These are phyloP conservation scores for Zea mays DNA, from an alignment of 176 grass and related monocot species.

Conservation along the genomic window DNA sequence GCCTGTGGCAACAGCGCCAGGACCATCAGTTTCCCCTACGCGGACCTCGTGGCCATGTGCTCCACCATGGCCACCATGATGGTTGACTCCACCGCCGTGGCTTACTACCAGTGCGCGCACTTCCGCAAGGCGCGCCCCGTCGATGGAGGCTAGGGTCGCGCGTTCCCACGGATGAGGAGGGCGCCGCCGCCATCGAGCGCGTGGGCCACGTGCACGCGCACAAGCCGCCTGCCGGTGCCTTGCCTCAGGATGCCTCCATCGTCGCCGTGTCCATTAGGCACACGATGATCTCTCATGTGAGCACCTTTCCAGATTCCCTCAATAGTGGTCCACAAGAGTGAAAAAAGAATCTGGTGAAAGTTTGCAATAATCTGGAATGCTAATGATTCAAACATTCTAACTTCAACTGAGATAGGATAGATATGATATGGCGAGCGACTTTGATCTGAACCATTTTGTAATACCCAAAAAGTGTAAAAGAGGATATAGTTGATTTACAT, in stretches of 20 bases:
- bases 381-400: too few relatives aligned
- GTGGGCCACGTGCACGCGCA: slow-evolving; percentile 53
- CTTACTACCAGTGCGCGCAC: slow-evolving; percentile 61
- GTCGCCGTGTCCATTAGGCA: slow-evolving; percentile 44
- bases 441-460: too few relatives aligned
- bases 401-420: too few relatives aligned
- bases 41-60: slow-evolving; percentile 65
- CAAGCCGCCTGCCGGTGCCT: slow-evolving; percentile 28
- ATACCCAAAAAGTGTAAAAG: too few relatives aligned
- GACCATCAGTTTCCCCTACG: slow-evolving; percentile 48
- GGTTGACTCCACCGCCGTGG: slow-evolving; percentile 65
- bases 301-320: background rate
- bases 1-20: background rate
- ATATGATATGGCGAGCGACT: too few relatives aligned
- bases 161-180: background rate
- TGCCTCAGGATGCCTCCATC: slow-evolving; percentile 50
- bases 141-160: slow-evolving; percentile 30
- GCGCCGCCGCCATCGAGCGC: background rate
- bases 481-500: too few relatives aligned
- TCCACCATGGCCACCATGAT: slow-evolving; percentile 69
- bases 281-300: slow-evolving; percentile 71
- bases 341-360: too few relatives aligned
- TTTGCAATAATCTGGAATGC: too few relatives aligned
- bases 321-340: too few relatives aligned
- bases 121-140: slow-evolving; percentile 49